These are phyloP conservation scores for Xylaria intraflava DNA, from an alignment of 495 filamentous ascomycete genomes.

Conservation along the genomic window DNA sequence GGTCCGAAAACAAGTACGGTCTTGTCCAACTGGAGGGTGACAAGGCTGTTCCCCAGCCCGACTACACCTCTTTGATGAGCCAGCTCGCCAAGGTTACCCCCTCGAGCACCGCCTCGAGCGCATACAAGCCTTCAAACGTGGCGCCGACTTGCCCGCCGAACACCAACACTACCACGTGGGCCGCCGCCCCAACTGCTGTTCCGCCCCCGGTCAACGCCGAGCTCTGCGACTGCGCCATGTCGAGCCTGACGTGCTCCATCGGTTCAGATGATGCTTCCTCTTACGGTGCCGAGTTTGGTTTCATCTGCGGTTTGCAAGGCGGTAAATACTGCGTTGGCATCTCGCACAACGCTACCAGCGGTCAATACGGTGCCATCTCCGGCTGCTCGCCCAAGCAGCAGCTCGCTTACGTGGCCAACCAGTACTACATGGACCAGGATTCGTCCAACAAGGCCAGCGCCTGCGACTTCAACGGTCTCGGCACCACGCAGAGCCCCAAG, in stretches of 20 bases:
- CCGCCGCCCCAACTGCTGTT: conserved; percentile 65
- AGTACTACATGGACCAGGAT: conserved; percentile 62
- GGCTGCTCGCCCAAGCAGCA: conserved; percentile 76
- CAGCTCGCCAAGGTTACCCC: conserved; percentile 64
- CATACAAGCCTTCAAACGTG: conserved; percentile 77
- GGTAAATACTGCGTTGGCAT: conserved; percentile 59
- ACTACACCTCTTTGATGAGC: conserved; percentile 68
- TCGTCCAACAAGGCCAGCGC: conserved; percentile 42
- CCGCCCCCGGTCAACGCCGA: conserved; percentile 63
- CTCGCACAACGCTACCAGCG: conserved; percentile 59
- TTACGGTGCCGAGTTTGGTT: conserved; percentile 60
- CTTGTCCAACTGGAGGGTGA: conserved; percentile 59
- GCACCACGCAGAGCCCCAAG: conserved; percentile 40
- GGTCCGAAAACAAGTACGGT: conserved; percentile 84
- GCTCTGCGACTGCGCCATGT: conserved; percentile 76
- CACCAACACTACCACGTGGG: conserved; percentile 41
- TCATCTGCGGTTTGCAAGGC: conserved; percentile 57
- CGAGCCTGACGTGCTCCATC: conserved; percentile 60
- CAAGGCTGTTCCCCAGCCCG: conserved; percentile 53
- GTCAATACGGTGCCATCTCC: conserved; percentile 75
- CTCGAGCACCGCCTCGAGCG: conserved; percentile 51
- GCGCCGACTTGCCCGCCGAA: conserved; percentile 64
- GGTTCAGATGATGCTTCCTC: conserved; percentile 37
- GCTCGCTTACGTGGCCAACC: conserved; percentile 74
- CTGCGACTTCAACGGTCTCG: conserved; percentile 72